Evolutionary conservation across 495 filamentous ascomycete species (phyloP), one percentile per base, ranked within the genome.

Genomic region (Parachaetomium inaequale): DNA sequence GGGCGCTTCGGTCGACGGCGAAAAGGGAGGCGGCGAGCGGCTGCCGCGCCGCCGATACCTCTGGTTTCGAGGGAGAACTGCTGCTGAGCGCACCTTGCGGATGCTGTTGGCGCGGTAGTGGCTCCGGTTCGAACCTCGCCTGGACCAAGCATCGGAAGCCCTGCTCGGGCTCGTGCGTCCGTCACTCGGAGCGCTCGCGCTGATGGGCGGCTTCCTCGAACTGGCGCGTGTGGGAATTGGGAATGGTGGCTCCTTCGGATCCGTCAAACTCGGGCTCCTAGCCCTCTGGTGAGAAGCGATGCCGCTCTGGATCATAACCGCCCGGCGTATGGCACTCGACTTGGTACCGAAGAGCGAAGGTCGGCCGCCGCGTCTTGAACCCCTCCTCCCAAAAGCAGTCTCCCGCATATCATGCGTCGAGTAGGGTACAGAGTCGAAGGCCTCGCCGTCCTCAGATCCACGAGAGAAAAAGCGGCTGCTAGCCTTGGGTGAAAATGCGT

Each of bases 171-270:
- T 96, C 59, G 84, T 84, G 17, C 84, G 85, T 31, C 89, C 89
- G 61, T 97, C 92, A 60, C 89, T 83, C 2, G 82, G 81, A 7
- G 79, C 82, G 65, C 79, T 95, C 34, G 81, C 75, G 66, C 83
- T 88, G 57, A 87, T 72, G 6, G 87, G 85, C 36, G 87, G 81
- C 66, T 89, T 88, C 63, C 91, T 85, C 3, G 94, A 97, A 70
- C 93, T 97, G 19, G 90, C 86, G 57, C 94, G 82, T 12, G 87
- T 89, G 4, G 94, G 94, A 10, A 98, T 93, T 0, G 95, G 92
- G 79, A 96, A 96, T 8, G 91, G 91, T 25, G 91, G 91, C 61
- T 84, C 82, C 53, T 62, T 78, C 71, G 65, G 79, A 65, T 81
- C 89, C 79, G 64, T 85, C 28, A 91, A 76, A 64, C 91, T 95